Evolutionary conservation across 495 filamentous ascomycete species (phyloP).

Genomic region (Penicillium salamii): DNA sequence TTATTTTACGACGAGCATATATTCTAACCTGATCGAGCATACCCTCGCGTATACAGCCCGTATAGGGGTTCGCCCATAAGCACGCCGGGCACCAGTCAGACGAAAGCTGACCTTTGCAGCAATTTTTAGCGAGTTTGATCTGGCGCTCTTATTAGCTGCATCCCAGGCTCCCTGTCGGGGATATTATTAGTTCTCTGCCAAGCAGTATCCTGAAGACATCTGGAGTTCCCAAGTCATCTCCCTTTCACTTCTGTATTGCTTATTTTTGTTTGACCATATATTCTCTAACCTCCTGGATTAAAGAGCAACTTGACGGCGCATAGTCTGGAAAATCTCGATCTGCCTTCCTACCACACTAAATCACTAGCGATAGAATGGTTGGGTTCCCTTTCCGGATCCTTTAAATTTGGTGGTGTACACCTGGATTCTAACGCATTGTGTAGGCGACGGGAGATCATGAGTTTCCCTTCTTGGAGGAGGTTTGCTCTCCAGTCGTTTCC

Average conservation of each 20-base stretch:
- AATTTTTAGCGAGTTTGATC: conserved; percentile 11
- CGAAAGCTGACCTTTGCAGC: background rate
- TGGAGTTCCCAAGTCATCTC: background rate
- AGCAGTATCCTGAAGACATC: background rate
- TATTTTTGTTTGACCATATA: too few relatives aligned
- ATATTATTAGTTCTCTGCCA: background rate
- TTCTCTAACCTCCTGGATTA: too few relatives aligned
- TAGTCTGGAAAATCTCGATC: too few relatives aligned
- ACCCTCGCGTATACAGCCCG: too few relatives aligned
- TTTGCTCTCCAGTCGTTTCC: conserved; percentile 25
- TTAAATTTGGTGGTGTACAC: too few relatives aligned
- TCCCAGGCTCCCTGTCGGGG: background rate
- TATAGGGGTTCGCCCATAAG: background rate
- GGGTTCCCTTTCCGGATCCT: too few relatives aligned
- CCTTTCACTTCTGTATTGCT: too few relatives aligned
- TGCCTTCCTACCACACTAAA: too few relatives aligned
- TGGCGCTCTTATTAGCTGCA: conserved; percentile 7
- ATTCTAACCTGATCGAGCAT: too few relatives aligned
- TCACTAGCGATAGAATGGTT: too few relatives aligned
- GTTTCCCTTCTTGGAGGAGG: conserved; percentile 37
- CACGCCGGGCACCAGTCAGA: background rate
- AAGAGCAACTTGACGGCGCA: too few relatives aligned
- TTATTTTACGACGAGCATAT: too few relatives aligned
- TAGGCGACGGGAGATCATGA: conserved; percentile 29
- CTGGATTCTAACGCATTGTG: background rate